phyloP scores from a whole-genome alignment of 208 protist genomes.

The Lotmaria passim region DNA sequence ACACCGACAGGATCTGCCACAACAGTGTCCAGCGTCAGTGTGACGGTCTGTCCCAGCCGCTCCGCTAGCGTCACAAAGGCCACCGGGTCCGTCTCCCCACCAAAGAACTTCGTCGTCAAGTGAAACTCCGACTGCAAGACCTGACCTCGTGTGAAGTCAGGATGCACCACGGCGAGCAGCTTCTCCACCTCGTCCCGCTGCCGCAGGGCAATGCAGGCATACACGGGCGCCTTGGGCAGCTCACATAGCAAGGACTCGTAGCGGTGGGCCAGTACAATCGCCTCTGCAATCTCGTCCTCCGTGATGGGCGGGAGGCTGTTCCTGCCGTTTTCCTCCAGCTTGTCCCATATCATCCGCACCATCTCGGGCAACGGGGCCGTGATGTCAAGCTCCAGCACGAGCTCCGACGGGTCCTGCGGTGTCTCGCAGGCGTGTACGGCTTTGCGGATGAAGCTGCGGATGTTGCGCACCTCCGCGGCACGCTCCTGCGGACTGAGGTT shows the following conservation, averaged over 20 bases:
- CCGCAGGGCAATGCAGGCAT: slow-evolving; percentile 29
- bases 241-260: slow-evolving; percentile 42
- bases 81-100: slow-evolving; percentile 39
- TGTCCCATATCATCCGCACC: slow-evolving; percentile 41
- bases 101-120: slow-evolving; percentile 53
- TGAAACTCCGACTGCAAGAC: slow-evolving; percentile 46
- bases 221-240: slow-evolving; percentile 21
- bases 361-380: slow-evolving; percentile 26
- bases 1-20: slow-evolving; percentile 49
- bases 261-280: slow-evolving; percentile 9
- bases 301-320: slow-evolving; percentile 37
- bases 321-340: slow-evolving; percentile 37
- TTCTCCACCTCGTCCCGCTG: slow-evolving; percentile 8
- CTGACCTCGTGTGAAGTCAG: slow-evolving; percentile 6
- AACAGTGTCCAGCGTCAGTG: slow-evolving; percentile 45
- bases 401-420: slow-evolving; percentile 26
- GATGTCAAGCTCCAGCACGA: slow-evolving; percentile 45
- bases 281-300: slow-evolving; percentile 19
- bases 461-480: slow-evolving; percentile 19
- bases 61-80: slow-evolving; percentile 37
- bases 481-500: slow-evolving; percentile 14
- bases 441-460: slow-evolving; percentile 34
- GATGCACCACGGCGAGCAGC: slow-evolving; percentile 23
- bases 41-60: slow-evolving; percentile 32
- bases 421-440: slow-evolving; percentile 33